phyloP scores from a whole-genome alignment of 116 monocot genomes.

The Posidonia oceanica region DNA sequence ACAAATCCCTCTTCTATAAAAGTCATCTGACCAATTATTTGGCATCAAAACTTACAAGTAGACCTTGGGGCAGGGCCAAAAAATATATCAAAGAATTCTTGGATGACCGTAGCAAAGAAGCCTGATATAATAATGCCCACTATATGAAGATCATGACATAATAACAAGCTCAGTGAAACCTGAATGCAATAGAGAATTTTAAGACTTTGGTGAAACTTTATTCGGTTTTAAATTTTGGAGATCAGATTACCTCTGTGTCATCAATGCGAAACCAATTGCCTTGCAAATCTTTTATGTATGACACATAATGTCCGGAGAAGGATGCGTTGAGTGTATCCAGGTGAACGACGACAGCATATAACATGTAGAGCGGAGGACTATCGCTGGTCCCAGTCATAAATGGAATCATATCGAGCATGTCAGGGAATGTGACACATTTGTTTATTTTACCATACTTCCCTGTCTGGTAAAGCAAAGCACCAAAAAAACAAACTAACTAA shows the following conservation, averaged over 20 bases:
- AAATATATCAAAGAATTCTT: too few relatives aligned
- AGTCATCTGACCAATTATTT: too few relatives aligned
- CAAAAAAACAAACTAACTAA: background rate
- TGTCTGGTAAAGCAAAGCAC: slow-evolving; percentile 25
- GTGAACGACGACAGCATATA: slow-evolving; percentile 92
- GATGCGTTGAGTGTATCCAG: slow-evolving; percentile 82
- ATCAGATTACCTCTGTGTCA: slow-evolving; percentile 71
- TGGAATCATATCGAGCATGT: slow-evolving; percentile 54
- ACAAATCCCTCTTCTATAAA: too few relatives aligned
- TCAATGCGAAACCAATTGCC: slow-evolving; percentile 83
- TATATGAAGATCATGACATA: too few relatives aligned
- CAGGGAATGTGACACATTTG: slow-evolving; percentile 50
- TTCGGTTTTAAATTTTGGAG: background rate
- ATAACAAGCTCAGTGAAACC: too few relatives aligned
- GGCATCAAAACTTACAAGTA: too few relatives aligned
- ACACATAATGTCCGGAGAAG: slow-evolving; percentile 89
- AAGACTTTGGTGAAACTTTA: background rate
- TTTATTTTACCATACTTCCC: slow-evolving; percentile 91
- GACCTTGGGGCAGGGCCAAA: too few relatives aligned
- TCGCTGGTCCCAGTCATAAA: slow-evolving; percentile 44
- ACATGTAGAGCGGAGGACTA: slow-evolving; percentile 74
- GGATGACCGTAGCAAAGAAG: too few relatives aligned
- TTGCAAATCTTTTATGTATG: slow-evolving; percentile 84
- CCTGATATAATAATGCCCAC: too few relatives aligned
- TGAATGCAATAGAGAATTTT: background rate